These are phyloP conservation scores for Mangifera indica DNA, from an alignment of 345 rosid species.

Conservation along the genomic window DNA sequence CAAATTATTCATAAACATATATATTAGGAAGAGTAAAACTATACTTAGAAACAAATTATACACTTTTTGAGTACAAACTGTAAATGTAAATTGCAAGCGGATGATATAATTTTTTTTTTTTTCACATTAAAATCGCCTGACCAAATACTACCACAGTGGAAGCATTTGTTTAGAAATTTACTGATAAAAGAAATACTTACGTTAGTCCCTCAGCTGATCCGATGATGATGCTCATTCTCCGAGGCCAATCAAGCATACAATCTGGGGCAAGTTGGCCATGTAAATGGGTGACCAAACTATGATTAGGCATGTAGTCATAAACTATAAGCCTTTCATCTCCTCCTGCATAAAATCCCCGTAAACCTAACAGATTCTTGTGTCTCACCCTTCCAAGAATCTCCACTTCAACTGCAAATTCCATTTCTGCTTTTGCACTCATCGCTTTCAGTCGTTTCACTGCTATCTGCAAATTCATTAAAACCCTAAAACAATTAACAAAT, in stretches of 20 bases:
- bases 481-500: neutral
- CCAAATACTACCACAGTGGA: too few relatives aligned
- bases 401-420: conserved; percentile 72
- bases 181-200: conserved; percentile 30
- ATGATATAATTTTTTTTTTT: too few relatives aligned
- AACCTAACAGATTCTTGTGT: conserved; percentile 56
- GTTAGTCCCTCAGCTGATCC: conserved; percentile 69
- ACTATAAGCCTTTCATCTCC: conserved; percentile 68
- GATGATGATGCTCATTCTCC: conserved; percentile 46
- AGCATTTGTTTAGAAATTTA: too few relatives aligned
- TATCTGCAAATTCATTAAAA: conserved; percentile 33
- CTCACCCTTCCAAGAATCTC: conserved; percentile 74
- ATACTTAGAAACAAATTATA: too few relatives aligned
- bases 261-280: conserved; percentile 62
- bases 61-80: too few relatives aligned
- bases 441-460: conserved; percentile 69
- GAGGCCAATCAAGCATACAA: conserved; percentile 59
- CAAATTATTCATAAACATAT: too few relatives aligned
- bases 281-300: conserved; percentile 58
- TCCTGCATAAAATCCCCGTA: conserved; percentile 67
- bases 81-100: too few relatives aligned
- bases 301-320: conserved; percentile 73
- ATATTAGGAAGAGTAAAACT: too few relatives aligned
- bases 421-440: conserved; percentile 66
- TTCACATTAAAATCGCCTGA: too few relatives aligned